Evolutionary conservation across 2,329 filamentous ascomycete species (phyloP), one percentile per base, ranked within the genome.

Genomic region (Xylaria sp.): DNA sequence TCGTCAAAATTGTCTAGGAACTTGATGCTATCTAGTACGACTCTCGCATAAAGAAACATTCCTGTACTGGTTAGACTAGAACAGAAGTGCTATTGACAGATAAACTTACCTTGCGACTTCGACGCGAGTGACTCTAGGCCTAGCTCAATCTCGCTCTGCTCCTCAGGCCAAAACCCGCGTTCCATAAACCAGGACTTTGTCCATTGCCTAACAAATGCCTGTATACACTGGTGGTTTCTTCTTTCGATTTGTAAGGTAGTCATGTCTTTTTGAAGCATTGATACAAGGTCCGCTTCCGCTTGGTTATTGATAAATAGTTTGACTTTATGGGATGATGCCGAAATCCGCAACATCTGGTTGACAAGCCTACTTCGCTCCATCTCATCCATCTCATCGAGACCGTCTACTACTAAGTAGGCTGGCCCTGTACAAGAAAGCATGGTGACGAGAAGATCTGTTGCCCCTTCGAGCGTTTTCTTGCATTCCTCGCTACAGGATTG

Each of bases 31-130:
- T 73, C 67, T 25, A 79, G 51, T 10, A 79, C 63, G 20, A 79
- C 57, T 39, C 70, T 73, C 7, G 74, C 77, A 59, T 78, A 79
- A 9, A 79, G 73, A 66, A 79, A 79, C 78, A 79, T 79, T n/a
- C 78, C 78, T 79, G 41, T 41, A 10, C 33, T 15, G 36, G 55
- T 51, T 10, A 63, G 57, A 51, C 33, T 15, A 67, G n/a, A 25
- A 48, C 23, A 10, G n/a, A 39, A 41, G 15, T 49, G 20, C 61
- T n/a, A 56, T 33, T 39, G 36, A 1, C 23, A 49, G 23, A 12
- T 48, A 61, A 20, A 28, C 57, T 13, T 49, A 77, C 75, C 76
- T 61, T 76, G 73, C 28, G 76, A 69, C n/a, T 75, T 78, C 51
- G 64, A 23, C 39, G 72, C 62, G 12, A 77, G 23, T 67, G 72